Percentiles rank a stretch among this genome's conserved stretches.
Evolutionary conservation across 202 grass and related monocot species (phyloP).

Genomic region (Carex sylvatica): DNA sequence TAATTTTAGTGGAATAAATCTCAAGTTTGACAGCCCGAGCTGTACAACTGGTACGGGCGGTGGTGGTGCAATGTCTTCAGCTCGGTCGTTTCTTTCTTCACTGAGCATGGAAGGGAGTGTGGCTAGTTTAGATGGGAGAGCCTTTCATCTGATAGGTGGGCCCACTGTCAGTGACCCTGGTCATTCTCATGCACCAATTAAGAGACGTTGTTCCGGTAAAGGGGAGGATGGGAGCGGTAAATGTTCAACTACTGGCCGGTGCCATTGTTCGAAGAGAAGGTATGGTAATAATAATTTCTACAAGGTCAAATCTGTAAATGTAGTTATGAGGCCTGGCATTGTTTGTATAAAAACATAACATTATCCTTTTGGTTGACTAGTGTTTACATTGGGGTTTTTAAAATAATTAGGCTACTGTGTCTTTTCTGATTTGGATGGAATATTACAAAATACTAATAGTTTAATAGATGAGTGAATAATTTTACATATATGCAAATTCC

Average conservation of each 20-base stretch:
- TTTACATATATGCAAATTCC: background rate
- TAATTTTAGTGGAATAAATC: constrained; percentile 51
- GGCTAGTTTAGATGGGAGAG: constrained; percentile 76
- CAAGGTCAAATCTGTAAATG: background rate
- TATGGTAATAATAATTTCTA: constrained; percentile 13
- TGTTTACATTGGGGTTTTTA: constrained; percentile 8
- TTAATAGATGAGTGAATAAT: background rate
- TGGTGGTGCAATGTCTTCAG: constrained; percentile 57
- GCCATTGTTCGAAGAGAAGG: constrained; percentile 98
- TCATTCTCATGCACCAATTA: constrained; percentile 42
- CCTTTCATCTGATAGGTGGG: constrained; percentile 64
- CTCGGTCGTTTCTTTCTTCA: constrained; percentile 76
- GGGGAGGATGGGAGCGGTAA: constrained; percentile 68
- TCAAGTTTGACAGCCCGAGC: constrained; percentile 71
- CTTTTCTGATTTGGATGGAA: constrained; percentile 21
- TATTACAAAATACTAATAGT: background rate
- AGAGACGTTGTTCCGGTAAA: constrained; percentile 58
- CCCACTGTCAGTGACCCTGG: constrained; percentile 51
- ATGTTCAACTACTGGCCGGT: constrained; percentile 51
- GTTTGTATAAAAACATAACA: background rate
- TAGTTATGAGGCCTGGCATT: background rate
- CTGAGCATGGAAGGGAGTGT: constrained; percentile 85
- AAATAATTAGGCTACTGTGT: constrained; percentile 12
- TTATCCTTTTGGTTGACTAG: constrained; percentile 12
- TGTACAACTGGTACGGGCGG: constrained; percentile 22